Evolutionary conservation across 495 filamentous ascomycete genomes (phyloP).

Genomic region (Aspergillus kassunensis): DNA sequence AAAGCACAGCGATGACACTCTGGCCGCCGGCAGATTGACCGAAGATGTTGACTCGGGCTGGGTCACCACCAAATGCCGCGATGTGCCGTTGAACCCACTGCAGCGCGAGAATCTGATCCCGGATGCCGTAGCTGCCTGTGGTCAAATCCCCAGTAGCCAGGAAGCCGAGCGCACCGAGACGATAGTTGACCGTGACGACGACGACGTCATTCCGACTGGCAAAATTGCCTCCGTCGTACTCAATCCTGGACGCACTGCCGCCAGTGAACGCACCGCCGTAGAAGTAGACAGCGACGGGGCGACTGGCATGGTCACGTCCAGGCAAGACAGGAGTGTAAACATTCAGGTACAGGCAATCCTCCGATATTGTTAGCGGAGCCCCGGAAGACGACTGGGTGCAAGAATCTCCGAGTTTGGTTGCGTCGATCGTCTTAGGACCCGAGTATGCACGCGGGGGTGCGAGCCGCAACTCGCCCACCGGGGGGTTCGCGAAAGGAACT

Average conservation of each 20-base stretch:
- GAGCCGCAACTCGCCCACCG: conserved; percentile 34
- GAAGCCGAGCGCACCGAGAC: conserved; percentile 40
- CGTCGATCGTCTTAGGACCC: conserved; percentile 36
- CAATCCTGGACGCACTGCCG: conserved; percentile 34
- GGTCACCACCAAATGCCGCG: conserved; percentile 47
- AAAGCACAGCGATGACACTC: conserved; percentile 48
- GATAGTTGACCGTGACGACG: conserved; percentile 47
- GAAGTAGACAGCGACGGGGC: conserved; percentile 41
- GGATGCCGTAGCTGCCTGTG: conserved; percentile 35
- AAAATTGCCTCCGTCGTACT: conserved; percentile 42
- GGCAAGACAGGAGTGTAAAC: conserved; percentile 29
- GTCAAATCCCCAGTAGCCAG: conserved; percentile 28
- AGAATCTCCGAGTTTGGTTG: conserved; percentile 37
- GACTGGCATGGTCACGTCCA: not conserved
- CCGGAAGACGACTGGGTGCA: conserved; percentile 34
- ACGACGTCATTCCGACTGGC: conserved; percentile 46
- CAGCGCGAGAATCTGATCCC: conserved; percentile 39
- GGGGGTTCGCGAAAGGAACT: conserved; percentile 46
- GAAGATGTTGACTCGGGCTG: conserved; percentile 44
- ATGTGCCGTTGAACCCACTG: conserved; percentile 53
- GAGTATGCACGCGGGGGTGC: conserved; percentile 40
- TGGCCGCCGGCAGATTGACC: conserved; percentile 56
- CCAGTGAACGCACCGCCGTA: conserved; percentile 44
- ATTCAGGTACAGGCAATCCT: conserved; percentile 45
- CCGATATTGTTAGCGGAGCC: conserved; percentile 26